A percentile compares a stretch with the other conserved stretches of the same genome.
Conservation (phyloP, 2,329 filamentous ascomycete genomes). For the Colletotrichum costaricense region DNA sequence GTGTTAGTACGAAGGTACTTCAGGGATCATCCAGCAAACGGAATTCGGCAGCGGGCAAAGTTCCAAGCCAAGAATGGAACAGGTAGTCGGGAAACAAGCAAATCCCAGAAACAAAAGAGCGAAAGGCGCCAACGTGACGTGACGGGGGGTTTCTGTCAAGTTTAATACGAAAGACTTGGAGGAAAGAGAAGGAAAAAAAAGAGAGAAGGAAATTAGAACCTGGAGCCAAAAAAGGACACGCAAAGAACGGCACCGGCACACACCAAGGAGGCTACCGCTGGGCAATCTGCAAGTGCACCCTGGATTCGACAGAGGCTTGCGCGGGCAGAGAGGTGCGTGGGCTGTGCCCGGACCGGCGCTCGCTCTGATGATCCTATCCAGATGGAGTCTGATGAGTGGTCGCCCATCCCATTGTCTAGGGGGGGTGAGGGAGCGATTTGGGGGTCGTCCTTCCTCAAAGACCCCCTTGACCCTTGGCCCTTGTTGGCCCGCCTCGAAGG, state of each 20-base stretch:
- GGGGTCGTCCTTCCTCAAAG: neutral
- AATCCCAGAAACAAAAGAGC: slow-evolving; percentile 3
- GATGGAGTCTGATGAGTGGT: slow-evolving; percentile 26
- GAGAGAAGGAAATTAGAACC: neutral
- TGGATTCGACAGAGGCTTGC: slow-evolving; percentile 22
- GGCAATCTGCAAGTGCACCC: slow-evolving; percentile 8
- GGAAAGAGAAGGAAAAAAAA: neutral
- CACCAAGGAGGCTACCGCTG: slow-evolving; percentile 17
- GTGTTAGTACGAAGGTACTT: slow-evolving; percentile 13
- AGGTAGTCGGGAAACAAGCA: slow-evolving; percentile 18
- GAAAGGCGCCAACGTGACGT: slow-evolving; percentile 21
- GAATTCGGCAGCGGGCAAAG: slow-evolving; percentile 16
- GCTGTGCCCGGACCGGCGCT: slow-evolving; percentile 32
- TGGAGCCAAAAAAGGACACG: neutral
- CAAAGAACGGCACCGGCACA: slow-evolving; percentile 17
- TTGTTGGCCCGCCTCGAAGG: slow-evolving; percentile 5
- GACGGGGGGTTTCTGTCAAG: slow-evolving; percentile 17
- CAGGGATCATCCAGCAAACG: slow-evolving; percentile 1
- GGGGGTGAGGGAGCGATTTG: neutral
- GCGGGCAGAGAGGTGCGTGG: slow-evolving; percentile 27
- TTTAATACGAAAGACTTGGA: slow-evolving; percentile 28
- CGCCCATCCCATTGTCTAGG: slow-evolving; percentile 13
- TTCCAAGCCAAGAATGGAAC: slow-evolving; percentile 9
- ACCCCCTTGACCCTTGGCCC: slow-evolving; percentile 10
- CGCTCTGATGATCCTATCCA: slow-evolving; percentile 34